phyloP scores from a whole-genome alignment of 1,284 basidiomycete species.

The Cutaneotrichosporon sp. region DNA sequence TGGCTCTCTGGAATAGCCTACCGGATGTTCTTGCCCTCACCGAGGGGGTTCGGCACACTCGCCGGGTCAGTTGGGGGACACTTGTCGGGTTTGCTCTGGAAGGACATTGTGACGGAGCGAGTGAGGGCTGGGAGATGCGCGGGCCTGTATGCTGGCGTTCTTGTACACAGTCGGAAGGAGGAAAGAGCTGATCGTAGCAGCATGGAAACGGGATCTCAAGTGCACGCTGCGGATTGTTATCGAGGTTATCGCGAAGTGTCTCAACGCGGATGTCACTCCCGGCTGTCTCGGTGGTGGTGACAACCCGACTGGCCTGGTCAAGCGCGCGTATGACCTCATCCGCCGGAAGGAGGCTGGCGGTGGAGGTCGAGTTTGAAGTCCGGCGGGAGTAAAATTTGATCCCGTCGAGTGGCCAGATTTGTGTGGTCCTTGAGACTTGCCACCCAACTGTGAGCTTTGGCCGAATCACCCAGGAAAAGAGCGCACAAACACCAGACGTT shows the following conservation, averaged over 20 bases:
- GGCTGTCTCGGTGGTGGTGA: no score
- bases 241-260: neutral
- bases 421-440: neutral
- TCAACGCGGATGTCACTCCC: no score
- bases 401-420: neutral
- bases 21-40: conserved; percentile 63
- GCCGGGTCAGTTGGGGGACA: conserved; percentile 31
- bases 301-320: no score
- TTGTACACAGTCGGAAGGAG: neutral
- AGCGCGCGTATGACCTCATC: neutral
- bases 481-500: neutral
- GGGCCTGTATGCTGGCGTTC: neutral
- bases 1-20: conserved; percentile 8
- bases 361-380: neutral
- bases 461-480: no score
- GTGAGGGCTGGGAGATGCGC: neutral
- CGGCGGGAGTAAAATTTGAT: conserved; percentile 1
- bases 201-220: neutral
- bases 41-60: conserved; percentile 55
- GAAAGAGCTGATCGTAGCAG: neutral
- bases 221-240: neutral
- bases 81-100: conserved; percentile 7
- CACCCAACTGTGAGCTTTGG: neutral
- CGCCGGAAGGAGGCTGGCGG: neutral
- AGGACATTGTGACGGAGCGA: conserved; percentile 10